Conservation (phyloP, 2,329 filamentous ascomycete genomes). For the Aphanocladium album region DNA sequence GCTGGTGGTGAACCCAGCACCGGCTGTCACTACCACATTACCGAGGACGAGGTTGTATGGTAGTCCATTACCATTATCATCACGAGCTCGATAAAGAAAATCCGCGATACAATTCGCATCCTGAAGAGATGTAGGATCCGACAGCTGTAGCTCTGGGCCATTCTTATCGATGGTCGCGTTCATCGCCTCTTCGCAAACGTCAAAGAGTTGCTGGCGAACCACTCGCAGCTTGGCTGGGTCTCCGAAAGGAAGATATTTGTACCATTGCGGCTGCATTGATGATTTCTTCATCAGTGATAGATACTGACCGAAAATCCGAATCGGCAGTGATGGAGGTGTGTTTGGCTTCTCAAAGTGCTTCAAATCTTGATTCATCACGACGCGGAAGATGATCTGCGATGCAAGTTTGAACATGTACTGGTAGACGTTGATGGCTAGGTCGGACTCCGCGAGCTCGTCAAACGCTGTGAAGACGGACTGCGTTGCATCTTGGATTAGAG, state of each 20-base stretch:
- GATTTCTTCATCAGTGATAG: constrained; percentile 52
- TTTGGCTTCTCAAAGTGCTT: constrained; percentile 33
- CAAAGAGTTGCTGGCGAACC: constrained; percentile 33
- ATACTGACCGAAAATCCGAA: constrained; percentile 39
- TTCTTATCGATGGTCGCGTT: not conserved
- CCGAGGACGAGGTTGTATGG: constrained; percentile 23
- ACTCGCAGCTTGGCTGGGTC: constrained; percentile 32
- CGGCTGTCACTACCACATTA: constrained; percentile 40
- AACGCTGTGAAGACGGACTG: constrained; percentile 41
- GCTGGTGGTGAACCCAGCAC: constrained; percentile 52
- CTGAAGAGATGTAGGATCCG: not conserved
- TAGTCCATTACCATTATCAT: constrained; percentile 44
- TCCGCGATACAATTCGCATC: constrained; percentile 29
- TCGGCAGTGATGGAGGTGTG: constrained; percentile 42
- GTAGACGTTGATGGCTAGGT: constrained; percentile 37
- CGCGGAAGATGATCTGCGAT: constrained; percentile 33
- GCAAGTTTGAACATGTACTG: constrained; percentile 39
- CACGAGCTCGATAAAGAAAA: constrained; percentile 43
- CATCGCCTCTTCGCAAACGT: constrained; percentile 37
- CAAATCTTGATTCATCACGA: constrained; percentile 35
- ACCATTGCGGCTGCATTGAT: constrained; percentile 46
- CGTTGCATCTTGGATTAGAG: constrained; percentile 47
- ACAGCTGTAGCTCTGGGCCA: not conserved
- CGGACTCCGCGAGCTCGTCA: constrained; percentile 39
- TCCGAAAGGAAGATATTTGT: constrained; percentile 48